phyloP scores from a whole-genome alignment of 495 filamentous ascomycete species.

The Elasticomyces elasticus region DNA sequence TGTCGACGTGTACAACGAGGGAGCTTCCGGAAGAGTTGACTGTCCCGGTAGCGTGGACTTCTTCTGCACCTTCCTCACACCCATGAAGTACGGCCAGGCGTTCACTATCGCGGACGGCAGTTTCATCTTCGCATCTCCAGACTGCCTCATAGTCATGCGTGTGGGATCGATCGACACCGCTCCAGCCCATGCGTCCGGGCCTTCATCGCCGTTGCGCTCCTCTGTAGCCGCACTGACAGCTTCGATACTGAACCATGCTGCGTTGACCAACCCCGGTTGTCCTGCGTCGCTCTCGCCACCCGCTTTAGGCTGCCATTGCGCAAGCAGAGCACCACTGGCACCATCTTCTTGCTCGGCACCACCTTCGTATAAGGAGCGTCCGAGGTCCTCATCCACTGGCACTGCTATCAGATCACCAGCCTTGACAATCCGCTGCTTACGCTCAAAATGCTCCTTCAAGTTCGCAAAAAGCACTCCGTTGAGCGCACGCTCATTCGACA shows the following conservation, averaged over 20 bases:
- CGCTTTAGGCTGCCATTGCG: slow-evolving; percentile 8
- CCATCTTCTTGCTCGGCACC: slow-evolving; percentile 30
- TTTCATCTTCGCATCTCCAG: slow-evolving; percentile 68
- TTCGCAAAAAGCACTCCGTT: slow-evolving; percentile 75
- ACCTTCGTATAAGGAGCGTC: slow-evolving; percentile 59
- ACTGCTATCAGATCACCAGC: slow-evolving; percentile 81
- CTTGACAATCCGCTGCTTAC: slow-evolving; percentile 64
- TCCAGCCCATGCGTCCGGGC: slow-evolving; percentile 68
- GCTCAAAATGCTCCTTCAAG: slow-evolving; percentile 77
- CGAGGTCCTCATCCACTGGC: slow-evolving; percentile 71
- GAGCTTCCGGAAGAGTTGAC: slow-evolving; percentile 22
- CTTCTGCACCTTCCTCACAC: slow-evolving; percentile 39
- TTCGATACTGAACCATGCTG: slow-evolving; percentile 86
- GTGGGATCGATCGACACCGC: slow-evolving; percentile 72
- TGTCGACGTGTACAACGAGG: slow-evolving; percentile 47
- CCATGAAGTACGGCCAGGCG: slow-evolving; percentile 80
- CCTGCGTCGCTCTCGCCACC: slow-evolving; percentile 66
- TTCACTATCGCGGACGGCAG: slow-evolving; percentile 63
- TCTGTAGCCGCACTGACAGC: slow-evolving; percentile 46
- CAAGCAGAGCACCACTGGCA: slow-evolving; percentile 24
- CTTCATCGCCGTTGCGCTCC: slow-evolving; percentile 35
- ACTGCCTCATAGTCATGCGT: slow-evolving; percentile 76
- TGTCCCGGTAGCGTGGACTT: not conserved
- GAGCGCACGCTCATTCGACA: slow-evolving; percentile 72
- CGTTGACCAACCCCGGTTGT: slow-evolving; percentile 62